Conservation (phyloP, 257 asterid genomes). For the Salvia rosmarinus region DNA sequence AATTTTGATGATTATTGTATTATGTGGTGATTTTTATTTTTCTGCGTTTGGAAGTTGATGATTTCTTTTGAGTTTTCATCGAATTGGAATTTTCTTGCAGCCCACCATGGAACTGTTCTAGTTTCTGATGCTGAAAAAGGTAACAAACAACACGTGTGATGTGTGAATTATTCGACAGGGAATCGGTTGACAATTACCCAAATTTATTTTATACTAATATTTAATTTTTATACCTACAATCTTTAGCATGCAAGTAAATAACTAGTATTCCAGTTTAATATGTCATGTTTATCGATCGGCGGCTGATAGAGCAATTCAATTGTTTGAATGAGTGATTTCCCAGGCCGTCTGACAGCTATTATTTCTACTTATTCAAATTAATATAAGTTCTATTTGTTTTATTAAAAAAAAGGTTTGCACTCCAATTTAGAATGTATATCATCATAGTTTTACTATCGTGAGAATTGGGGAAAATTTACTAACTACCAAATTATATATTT, state of each 20-base stretch:
- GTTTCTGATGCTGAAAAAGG: background rate
- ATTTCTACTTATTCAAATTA: too few relatives aligned
- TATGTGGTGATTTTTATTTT: background rate
- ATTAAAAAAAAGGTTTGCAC: background rate
- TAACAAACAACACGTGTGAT: background rate
- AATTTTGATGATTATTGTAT: background rate
- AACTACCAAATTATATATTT: too few relatives aligned
- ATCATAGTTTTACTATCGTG: background rate
- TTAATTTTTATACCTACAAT: background rate
- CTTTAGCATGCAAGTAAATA: too few relatives aligned
- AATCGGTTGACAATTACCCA: background rate
- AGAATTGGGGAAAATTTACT: too few relatives aligned
- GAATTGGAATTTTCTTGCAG: background rate
- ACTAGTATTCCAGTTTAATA: too few relatives aligned
- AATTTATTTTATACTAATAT: background rate
- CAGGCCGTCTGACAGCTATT: too few relatives aligned
- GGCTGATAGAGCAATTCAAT: too few relatives aligned
- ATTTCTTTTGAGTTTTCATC: background rate
- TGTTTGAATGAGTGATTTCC: too few relatives aligned
- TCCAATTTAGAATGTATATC: background rate
- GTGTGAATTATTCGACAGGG: background rate
- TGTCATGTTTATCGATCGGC: too few relatives aligned
- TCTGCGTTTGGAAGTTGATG: background rate
- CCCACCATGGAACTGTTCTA: constrained; percentile 18
- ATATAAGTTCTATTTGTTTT: background rate